Evolutionary conservation across 2,329 filamentous ascomycete genomes (phyloP).

Genomic region (Aureobasidium sp.): DNA sequence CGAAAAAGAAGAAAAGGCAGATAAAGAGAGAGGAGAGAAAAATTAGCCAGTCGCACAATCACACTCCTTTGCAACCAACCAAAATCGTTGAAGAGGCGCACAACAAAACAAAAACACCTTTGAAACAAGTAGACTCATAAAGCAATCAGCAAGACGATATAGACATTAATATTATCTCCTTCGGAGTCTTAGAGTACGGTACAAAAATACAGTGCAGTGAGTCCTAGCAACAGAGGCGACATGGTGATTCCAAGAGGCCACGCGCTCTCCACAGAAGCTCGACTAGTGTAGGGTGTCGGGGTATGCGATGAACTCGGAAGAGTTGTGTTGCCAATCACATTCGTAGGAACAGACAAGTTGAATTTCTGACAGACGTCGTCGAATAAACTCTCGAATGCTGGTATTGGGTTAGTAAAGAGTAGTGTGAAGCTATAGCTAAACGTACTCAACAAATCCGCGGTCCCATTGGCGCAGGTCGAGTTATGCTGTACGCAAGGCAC

Average conservation of each 20-base stretch:
- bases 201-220: neutral
- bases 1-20: too few relatives aligned
- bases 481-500: slow-evolving; percentile 4
- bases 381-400: slow-evolving; percentile 5
- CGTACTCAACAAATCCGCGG: neutral
- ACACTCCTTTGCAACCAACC: too few relatives aligned
- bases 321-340: slow-evolving; percentile 8
- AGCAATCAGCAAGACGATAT: neutral
- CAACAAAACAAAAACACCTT: too few relatives aligned
- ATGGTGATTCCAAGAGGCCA: neutral
- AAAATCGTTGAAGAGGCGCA: too few relatives aligned
- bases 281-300: neutral
- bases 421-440: too few relatives aligned
- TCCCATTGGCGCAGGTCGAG: neutral
- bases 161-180: neutral
- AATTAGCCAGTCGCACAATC: too few relatives aligned
- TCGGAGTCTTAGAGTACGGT: neutral
- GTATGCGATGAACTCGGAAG: neutral
- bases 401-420: neutral
- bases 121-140: too few relatives aligned
- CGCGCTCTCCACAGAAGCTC: neutral
- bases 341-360: slow-evolving; percentile 6
- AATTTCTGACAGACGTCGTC: slow-evolving; percentile 2
- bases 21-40: too few relatives aligned
- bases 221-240: neutral